phyloP scores from a whole-genome alignment of 306 rosid genomes.

The Rosa lucieae region DNA sequence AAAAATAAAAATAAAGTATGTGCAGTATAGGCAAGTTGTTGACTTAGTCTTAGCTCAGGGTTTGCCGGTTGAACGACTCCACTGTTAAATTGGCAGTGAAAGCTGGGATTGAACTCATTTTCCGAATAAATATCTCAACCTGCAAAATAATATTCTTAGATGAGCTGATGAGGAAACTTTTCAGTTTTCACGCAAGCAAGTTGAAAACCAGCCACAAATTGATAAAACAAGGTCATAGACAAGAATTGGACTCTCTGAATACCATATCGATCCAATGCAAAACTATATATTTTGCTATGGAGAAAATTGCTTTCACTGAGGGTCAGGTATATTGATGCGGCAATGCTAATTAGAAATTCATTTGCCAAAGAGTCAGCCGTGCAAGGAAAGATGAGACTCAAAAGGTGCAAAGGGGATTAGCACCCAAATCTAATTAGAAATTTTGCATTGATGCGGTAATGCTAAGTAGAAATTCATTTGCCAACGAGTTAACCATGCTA shows the following conservation, averaged over 20 bases:
- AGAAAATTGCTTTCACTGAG: not conserved
- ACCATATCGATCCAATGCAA: not conserved
- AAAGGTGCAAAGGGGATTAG: not conserved
- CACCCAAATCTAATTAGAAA: too few species aligned
- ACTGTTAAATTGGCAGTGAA: conserved; percentile 95
- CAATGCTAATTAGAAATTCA: not conserved
- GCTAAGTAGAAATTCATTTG: not conserved
- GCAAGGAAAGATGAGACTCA: not conserved
- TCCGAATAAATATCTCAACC: conserved; percentile 87
- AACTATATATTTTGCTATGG: not conserved
- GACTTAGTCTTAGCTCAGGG: conserved; percentile 48
- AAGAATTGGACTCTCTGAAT: not conserved
- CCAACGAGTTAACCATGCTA: not conserved
- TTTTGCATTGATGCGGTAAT: not conserved
- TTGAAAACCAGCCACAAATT: not conserved
- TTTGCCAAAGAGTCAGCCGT: not conserved
- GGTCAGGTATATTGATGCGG: not conserved
- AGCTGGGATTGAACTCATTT: conserved; percentile 93
- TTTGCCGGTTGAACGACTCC: conserved; percentile 90
- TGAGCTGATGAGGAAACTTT: conserved; percentile 10
- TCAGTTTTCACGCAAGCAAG: conserved; percentile 8
- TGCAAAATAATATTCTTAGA: conserved; percentile 35
- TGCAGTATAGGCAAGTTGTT: not conserved
- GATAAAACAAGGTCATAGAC: not conserved
- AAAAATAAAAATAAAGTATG: not conserved